Evolutionary conservation across 768 basidiomycete species (phyloP), one percentile per base, ranked within the genome.

Genomic region (Boletus eberwhitei): DNA sequence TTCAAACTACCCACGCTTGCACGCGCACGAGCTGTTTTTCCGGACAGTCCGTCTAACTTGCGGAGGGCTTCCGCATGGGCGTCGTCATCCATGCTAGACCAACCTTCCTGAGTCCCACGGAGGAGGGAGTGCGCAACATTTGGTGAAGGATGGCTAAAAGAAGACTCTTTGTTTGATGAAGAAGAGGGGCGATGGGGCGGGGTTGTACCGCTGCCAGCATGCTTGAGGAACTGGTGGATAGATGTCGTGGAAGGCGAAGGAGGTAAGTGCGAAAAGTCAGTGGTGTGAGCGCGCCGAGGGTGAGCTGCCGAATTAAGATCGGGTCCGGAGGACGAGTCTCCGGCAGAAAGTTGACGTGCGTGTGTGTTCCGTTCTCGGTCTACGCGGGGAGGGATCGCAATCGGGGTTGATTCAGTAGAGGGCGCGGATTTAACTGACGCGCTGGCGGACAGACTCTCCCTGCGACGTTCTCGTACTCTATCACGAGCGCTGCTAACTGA

Each of bases 171-270:
- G 24, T 79, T 73, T 37, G 78, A 68, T 21, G 75, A 66, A 22
- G 75, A 66, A 19, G 59, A 59, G 13, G 71, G 68, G 14, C 58
- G 69, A 43, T 69, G 67, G 2, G 72, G 71, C 2, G 76, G 67
- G 16, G 72, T 62, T 24, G 74, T 69, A 8, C 73, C 71, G 36
- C 68, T 75, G 40, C 76, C 70, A 4, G 80, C 72, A 53, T 86
- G 82, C 51, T 83, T 80, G 55, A 93, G 73, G 63, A 94, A 85
- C 59, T 91, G 88, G 55, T 91, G 87, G 53, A 94, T 93, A 6
- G 90, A 90, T 6, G 89, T 85, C n/a, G 90, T 85, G 2, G 93
- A 92, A 19, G 93, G 93, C 14, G 93, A 94, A 14, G 94, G 90
- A 13, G 93, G 93, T 5, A 96, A 77, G 65, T 91, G 90, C 1